phyloP scores from a whole-genome alignment of 163 green algal species.

The Prototheca stagnorum region DNA sequence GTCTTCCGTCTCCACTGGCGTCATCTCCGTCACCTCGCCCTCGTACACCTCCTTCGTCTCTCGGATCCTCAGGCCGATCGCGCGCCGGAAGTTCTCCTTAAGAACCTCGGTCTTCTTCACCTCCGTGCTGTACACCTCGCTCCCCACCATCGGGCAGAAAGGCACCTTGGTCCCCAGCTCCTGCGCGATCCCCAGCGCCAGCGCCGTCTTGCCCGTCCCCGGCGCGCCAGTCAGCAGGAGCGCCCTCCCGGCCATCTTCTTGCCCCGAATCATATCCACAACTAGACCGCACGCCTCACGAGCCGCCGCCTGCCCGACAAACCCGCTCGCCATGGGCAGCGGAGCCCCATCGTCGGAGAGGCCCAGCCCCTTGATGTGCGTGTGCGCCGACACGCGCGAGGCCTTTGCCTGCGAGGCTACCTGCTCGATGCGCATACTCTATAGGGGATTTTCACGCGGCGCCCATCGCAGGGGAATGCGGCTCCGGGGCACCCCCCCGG shows the following conservation, averaged over 20 bases:
- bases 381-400: constrained; percentile 89
- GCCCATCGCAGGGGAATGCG: too few species aligned
- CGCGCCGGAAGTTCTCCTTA: constrained; percentile 96
- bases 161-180: constrained; percentile 90
- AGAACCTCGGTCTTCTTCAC: constrained; percentile 99
- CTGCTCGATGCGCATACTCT: constrained; percentile 89
- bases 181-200: constrained; percentile 93
- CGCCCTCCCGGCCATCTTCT: constrained; percentile 94
- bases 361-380: constrained; percentile 95
- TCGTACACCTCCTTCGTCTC: constrained; percentile 99
- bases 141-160: constrained; percentile 98
- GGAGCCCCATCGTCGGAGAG: constrained; percentile 70
- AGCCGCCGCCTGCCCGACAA: constrained; percentile 88
- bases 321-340: constrained; percentile 61
- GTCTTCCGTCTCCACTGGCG: constrained; percentile 83
- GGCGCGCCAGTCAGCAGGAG: constrained; percentile 85
- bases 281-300: constrained; percentile 89
- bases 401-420: constrained; percentile 81
- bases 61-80: constrained; percentile 95
- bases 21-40: constrained; percentile 91
- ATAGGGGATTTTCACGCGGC: too few species aligned
- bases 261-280: constrained; percentile 93
- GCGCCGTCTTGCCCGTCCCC: constrained; percentile 93
- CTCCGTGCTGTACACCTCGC: constrained; percentile 92
- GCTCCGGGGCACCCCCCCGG: too few species aligned